Evolutionary conservation across 106 monocot genomes (phyloP).

Genomic region (Acanthochlamys bracteata): DNA sequence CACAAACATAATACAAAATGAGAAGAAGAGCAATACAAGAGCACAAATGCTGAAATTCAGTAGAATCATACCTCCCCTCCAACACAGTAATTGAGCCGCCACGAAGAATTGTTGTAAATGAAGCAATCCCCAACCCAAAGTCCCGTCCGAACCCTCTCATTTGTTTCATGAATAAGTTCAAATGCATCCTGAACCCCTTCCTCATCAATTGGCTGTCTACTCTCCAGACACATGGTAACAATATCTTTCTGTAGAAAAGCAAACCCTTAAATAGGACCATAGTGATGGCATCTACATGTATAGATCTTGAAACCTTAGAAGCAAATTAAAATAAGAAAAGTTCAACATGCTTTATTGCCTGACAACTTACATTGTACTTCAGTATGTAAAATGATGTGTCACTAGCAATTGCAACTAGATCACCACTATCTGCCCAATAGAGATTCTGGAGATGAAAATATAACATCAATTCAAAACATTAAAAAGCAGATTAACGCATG

Average conservation of each 20-base stretch:
- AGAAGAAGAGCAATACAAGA: too few relatives aligned
- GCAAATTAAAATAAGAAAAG: too few relatives aligned
- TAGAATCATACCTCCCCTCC: constrained; percentile 98
- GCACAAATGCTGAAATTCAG: too few relatives aligned
- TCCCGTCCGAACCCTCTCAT: constrained; percentile 84
- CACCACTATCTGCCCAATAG: constrained; percentile 98
- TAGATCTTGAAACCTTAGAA: too few relatives aligned
- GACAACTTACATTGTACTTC: constrained; percentile 80
- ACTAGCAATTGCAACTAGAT: constrained; percentile 87
- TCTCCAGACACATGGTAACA: constrained; percentile 70
- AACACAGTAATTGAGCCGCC: constrained; percentile 92
- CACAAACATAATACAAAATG: too few relatives aligned
- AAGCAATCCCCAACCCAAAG: constrained; percentile 99
- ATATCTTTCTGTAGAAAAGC: constrained; percentile 46
- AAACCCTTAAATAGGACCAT: too few relatives aligned
- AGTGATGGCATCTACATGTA: too few relatives aligned
- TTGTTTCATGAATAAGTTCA: constrained; percentile 81
- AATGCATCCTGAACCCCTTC: constrained; percentile 93
- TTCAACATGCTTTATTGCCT: too few relatives aligned
- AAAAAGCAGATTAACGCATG: background rate
- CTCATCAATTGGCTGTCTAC: constrained; percentile 61
- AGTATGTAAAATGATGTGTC: constrained; percentile 90
- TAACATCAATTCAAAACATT: background rate
- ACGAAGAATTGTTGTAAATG: constrained; percentile 90
- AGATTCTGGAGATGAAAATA: constrained; percentile 53